Percentiles rank a stretch among this genome's conserved stretches.
phyloP scores from a whole-genome alignment of 768 basidiomycete genomes.

The Tulasnella sp. region DNA sequence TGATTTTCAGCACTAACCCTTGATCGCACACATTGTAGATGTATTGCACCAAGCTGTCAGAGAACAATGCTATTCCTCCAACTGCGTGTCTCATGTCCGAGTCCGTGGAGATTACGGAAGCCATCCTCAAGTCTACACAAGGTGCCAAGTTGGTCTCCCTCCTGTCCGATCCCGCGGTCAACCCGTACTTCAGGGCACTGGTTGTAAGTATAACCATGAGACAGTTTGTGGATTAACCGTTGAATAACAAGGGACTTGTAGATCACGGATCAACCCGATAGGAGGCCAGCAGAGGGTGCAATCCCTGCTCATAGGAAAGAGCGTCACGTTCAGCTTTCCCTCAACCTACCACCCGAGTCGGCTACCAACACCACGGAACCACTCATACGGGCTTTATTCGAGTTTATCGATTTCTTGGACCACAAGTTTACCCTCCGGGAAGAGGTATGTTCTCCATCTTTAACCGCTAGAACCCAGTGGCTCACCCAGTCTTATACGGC shows the following conservation, averaged over 20 bases:
- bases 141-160: constrained; percentile 39
- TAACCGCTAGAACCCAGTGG: too few relatives aligned
- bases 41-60: constrained; percentile 69
- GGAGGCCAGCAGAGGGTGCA: constrained; percentile 43
- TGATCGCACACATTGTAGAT: not conserved
- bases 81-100: constrained; percentile 72
- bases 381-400: constrained; percentile 57
- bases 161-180: constrained; percentile 52
- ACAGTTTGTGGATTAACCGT: not conserved
- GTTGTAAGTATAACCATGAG: constrained; percentile 40
- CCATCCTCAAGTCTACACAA: constrained; percentile 48
- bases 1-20: constrained; percentile 2
- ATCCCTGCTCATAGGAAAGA: constrained; percentile 40
- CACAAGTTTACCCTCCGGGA: constrained; percentile 46
- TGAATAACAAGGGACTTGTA: constrained; percentile 21
- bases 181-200: constrained; percentile 73
- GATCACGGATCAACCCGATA: constrained; percentile 78
- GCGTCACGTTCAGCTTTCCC: constrained; percentile 63
- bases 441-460: constrained; percentile 32
- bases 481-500: not conserved
- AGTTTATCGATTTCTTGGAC: constrained; percentile 56
- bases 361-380: constrained; percentile 39
- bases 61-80: constrained; percentile 47
- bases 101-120: constrained; percentile 74
- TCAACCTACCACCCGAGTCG: constrained; percentile 42